A percentile compares a stretch with the other conserved stretches of the same genome.
These are phyloP conservation scores for Yamadazyma scolyti DNA, from an alignment of 805 yeast genomes.

Conservation along the genomic window DNA sequence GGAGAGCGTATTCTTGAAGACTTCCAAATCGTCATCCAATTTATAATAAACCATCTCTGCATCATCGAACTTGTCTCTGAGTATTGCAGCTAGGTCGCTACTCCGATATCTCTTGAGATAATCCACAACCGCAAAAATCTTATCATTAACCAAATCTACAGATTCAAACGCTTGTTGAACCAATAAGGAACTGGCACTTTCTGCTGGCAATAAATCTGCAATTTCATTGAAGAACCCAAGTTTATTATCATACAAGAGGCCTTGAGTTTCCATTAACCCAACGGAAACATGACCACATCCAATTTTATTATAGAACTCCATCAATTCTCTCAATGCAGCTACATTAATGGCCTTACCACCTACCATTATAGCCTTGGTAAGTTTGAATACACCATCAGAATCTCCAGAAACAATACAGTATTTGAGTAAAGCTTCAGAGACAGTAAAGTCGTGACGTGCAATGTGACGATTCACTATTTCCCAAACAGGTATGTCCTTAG, in stretches of 20 bases:
- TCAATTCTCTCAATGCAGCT: constrained; percentile 23
- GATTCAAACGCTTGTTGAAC: constrained; percentile 21
- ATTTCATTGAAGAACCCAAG: constrained; percentile 31
- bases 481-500: constrained; percentile 20
- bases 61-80: constrained; percentile 36
- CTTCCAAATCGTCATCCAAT: constrained; percentile 18
- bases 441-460: constrained; percentile 30
- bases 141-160: constrained; percentile 25
- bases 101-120: constrained; percentile 9
- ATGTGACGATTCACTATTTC: constrained; percentile 29
- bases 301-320: constrained; percentile 25
- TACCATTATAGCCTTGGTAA: constrained; percentile 32
- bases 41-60: constrained; percentile 35
- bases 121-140: constrained; percentile 27
- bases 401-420: constrained; percentile 32
- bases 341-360: constrained; percentile 28
- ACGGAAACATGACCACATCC: constrained; percentile 18
- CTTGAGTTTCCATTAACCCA: constrained; percentile 30
- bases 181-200: constrained; percentile 22
- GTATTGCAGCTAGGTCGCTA: constrained; percentile 25
- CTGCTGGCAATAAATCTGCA: constrained; percentile 17
- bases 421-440: constrained; percentile 24
- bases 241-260: constrained; percentile 17
- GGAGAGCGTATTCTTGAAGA: constrained; percentile 18
- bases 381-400: constrained; percentile 28